Base-by-base conservation (phyloP, 768 basidiomycete genomes). In the Coprinopsis cinerea region DNA sequence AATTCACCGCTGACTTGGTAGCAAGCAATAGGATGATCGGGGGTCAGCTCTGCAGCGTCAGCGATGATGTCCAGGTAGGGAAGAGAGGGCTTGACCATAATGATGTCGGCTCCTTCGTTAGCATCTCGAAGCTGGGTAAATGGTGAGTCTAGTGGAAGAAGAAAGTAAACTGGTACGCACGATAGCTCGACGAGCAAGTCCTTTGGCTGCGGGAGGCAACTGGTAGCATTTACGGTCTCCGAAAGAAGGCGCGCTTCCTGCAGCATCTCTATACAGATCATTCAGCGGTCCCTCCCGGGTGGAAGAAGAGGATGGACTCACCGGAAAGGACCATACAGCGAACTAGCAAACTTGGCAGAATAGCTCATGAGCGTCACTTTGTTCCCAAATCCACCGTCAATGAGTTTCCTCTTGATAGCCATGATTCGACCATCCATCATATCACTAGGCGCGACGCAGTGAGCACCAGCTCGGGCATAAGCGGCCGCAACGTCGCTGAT, bases 361-460 rank as follows among this genome's bases (percentile, higher is more conserved):
- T 99, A 99, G 39, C 86, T 83, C 96, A 99, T 98, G 45, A 99
- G 75, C 4, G 87, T 86, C 65, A 89, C 92, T 61, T 79, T 79
- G 68, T 97, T 98, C 7, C 85, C 93, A 39, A 82, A 74, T 15
- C 92, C 92, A 36, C 77, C 77, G 52, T 90, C 85, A 52, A 97
- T 90, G 48, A 99, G 72, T 2, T 75, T 78, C 30, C 80, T 74
- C 65, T 99, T 99, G 68, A 99, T 98, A 13, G 82, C 82, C 54
- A 79, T 82, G 55, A 99, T 83, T 17, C 95, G 76, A 0, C 95
- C 96, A 63, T 99, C 96, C 93, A 98, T 98, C 96, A 99, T 99
- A 66, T 98, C 96, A 61, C 93, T 96, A 5, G 96, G 96, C 1
- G 96, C 96, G 50, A 99, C 94, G 60, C 92, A 92, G 65, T 98